Percentiles rank a stretch among this genome's conserved stretches.
Conservation (phyloP, 129 eudicot genomes). For the Artemisia tridentata region DNA sequence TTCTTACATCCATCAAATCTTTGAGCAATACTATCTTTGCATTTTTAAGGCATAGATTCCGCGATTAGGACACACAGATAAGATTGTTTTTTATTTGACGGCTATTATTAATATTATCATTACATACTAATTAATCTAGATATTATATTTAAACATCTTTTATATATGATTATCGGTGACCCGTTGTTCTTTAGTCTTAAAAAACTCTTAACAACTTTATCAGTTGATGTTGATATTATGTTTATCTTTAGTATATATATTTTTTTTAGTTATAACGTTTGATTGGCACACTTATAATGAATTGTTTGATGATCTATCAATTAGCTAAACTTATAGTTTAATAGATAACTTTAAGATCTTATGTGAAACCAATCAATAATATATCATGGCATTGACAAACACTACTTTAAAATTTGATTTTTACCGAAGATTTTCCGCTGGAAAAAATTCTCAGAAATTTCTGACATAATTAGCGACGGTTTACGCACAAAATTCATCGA, state of each 20-base stretch:
- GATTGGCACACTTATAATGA: neutral
- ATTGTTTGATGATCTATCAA: neutral
- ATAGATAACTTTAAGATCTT: too few species aligned
- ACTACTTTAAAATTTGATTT: too few species aligned
- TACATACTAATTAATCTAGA: neutral
- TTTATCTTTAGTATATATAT: neutral
- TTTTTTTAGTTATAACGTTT: neutral
- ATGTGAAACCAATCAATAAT: too few species aligned
- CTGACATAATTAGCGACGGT: too few species aligned
- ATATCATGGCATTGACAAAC: too few species aligned
- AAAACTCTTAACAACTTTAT: neutral
- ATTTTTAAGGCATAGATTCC: slow-evolving; percentile 37
- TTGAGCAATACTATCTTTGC: slow-evolving; percentile 34
- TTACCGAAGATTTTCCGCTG: too few species aligned
- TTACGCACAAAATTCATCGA: too few species aligned
- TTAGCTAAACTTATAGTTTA: neutral
- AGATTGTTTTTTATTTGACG: slow-evolving; percentile 3
- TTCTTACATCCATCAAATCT: slow-evolving; percentile 45
- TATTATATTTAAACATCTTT: neutral
- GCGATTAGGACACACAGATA: slow-evolving; percentile 30
- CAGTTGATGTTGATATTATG: slow-evolving; percentile 21
- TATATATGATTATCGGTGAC: too few species aligned
- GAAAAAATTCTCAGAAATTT: too few species aligned
- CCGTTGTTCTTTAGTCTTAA: too few species aligned
- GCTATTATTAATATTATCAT: neutral